A percentile compares a stretch with the other conserved stretches of the same genome.
Evolutionary conservation across 176 grass and related monocot genomes (phyloP).

Genomic region (Carex littledalei): DNA sequence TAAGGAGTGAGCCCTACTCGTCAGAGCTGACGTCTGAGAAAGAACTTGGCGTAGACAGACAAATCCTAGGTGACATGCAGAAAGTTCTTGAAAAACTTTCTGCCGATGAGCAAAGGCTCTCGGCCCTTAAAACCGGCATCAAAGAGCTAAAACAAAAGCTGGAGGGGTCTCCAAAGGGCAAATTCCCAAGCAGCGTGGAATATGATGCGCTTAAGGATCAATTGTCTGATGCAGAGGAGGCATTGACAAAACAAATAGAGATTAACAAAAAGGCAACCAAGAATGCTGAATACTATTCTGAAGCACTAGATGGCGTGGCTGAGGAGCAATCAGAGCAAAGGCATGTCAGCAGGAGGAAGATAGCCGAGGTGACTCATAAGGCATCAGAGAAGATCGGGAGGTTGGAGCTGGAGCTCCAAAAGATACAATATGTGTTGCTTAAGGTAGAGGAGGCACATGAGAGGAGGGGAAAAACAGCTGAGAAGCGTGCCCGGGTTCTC

Average conservation of each 20-base stretch:
- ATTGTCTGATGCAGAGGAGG: conserved; percentile 52
- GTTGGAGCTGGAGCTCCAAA: conserved; percentile 79
- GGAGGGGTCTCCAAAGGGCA: conserved; percentile 45
- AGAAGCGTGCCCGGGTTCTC: conserved; percentile 61
- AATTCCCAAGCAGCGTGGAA: conserved; percentile 44
- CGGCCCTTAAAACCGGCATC: conserved; percentile 43
- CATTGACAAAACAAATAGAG: conserved; percentile 56
- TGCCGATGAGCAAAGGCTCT: conserved; percentile 63
- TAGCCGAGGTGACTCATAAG: conserved; percentile 50
- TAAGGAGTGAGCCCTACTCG: conserved; percentile 52
- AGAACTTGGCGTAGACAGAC: conserved; percentile 42
- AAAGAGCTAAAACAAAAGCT: conserved; percentile 73
- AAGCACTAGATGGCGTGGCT: conserved; percentile 27
- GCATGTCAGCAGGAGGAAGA: conserved; percentile 49
- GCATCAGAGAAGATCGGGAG: conserved; percentile 61
- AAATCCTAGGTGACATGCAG: conserved; percentile 35
- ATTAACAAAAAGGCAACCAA: conserved; percentile 53
- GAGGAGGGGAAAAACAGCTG: conserved; percentile 36
- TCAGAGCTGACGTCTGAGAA: conserved; percentile 48
- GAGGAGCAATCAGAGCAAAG: conserved; percentile 42
- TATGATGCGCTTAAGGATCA: conserved; percentile 52
- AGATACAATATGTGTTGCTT: conserved; percentile 72
- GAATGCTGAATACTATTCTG: conserved; percentile 53
- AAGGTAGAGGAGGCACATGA: conserved; percentile 78
- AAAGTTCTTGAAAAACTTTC: conserved; percentile 50